A percentile compares a stretch with the other conserved stretches of the same genome.
Conservation (phyloP, 441 rosid genomes). For the Codiaeum variegatum region DNA sequence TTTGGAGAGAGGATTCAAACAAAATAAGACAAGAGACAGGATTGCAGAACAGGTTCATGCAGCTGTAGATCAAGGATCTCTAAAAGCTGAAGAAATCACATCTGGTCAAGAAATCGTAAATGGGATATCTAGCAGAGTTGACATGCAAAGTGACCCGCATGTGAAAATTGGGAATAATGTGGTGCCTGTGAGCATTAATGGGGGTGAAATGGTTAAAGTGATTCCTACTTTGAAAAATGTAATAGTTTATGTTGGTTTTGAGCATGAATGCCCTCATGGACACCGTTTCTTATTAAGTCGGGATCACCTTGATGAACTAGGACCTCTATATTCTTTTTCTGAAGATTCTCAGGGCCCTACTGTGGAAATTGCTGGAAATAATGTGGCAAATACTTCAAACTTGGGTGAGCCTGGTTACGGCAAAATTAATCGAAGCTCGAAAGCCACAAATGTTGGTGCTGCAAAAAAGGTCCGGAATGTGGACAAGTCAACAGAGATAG, state of each 20-base stretch:
- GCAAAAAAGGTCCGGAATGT: conserved; percentile 41
- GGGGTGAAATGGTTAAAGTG: conserved; percentile 34
- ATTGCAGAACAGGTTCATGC: conserved; percentile 30
- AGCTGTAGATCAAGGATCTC: conserved; percentile 39
- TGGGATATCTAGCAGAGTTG: conserved; percentile 30
- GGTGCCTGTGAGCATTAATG: conserved; percentile 44
- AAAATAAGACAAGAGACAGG: conserved; percentile 33
- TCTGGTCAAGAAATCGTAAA: conserved; percentile 30
- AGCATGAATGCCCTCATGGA: conserved; percentile 83
- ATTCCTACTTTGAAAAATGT: conserved; percentile 39
- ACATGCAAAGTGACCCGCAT: conserved; percentile 35
- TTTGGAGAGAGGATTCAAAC: conserved; percentile 43
- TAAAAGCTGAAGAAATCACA: conserved; percentile 34
- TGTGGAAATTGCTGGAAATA: conserved; percentile 33
- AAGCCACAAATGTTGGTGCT: conserved; percentile 31
- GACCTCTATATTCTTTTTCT: conserved; percentile 41
- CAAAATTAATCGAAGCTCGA: conserved; percentile 44
- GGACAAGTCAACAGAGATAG: conserved; percentile 39
- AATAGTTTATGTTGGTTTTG: conserved; percentile 69
- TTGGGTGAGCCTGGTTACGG: conserved; percentile 38
- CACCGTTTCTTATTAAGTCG: conserved; percentile 66
- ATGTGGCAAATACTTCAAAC: conserved; percentile 34
- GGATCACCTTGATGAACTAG: conserved; percentile 62
- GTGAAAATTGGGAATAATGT: conserved; percentile 55
- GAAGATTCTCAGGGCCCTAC: conserved; percentile 35